Evolutionary conservation across 331 rosid genomes (phyloP).

Genomic region (Pyrus hybrid): DNA sequence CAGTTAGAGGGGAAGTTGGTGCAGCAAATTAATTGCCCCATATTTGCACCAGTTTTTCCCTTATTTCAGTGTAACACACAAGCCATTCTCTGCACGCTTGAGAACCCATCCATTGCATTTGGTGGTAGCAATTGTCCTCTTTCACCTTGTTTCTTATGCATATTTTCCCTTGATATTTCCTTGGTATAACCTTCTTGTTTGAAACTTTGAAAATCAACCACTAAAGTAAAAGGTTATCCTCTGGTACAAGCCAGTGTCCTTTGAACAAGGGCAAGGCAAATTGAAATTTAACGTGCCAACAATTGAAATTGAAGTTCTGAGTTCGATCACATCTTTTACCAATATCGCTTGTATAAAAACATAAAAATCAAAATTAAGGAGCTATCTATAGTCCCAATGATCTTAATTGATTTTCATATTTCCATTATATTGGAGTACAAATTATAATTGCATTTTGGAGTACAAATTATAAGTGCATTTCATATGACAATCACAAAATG

Average conservation of each 20-base stretch:
- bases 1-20: conserved; percentile 65
- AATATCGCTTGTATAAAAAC: not conserved
- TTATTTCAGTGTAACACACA: not conserved
- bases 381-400: not conserved
- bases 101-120: conserved; percentile 37
- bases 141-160: conserved; percentile 33
- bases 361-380: not conserved
- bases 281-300: not conserved
- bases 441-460: too few species aligned
- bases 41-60: conserved; percentile 19
- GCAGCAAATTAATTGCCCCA: conserved; percentile 50
- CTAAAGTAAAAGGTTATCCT: conserved; percentile 39
- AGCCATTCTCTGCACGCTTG: conserved; percentile 42
- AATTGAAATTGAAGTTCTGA: too few species aligned
- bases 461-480: too few species aligned
- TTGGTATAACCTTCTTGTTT: conserved; percentile 1
- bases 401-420: not conserved
- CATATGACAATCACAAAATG: too few species aligned
- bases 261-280: not conserved
- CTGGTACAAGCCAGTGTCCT: conserved; percentile 20
- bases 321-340: too few species aligned
- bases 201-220: not conserved
- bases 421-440: not conserved
- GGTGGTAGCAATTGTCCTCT: conserved; percentile 44
- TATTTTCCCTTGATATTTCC: conserved; percentile 19